These are phyloP conservation scores for Mitragyna speciosa DNA, from an alignment of 257 asterid genomes.

Conservation along the genomic window DNA sequence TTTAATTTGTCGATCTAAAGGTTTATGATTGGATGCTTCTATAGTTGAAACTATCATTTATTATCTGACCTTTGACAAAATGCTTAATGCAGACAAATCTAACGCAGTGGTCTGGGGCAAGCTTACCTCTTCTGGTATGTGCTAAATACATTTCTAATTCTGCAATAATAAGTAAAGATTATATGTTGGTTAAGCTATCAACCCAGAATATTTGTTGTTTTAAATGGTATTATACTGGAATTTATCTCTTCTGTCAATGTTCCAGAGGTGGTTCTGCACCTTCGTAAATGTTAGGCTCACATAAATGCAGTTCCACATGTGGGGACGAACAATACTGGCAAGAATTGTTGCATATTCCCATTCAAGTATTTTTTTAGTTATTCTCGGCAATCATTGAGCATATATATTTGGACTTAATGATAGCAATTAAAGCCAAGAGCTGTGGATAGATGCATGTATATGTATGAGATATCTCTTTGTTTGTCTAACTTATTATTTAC, in stretches of 20 bases:
- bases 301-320: background rate
- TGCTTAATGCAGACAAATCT: conserved; percentile 75
- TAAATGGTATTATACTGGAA: background rate
- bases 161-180: background rate
- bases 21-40: background rate
- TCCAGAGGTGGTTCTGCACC: background rate
- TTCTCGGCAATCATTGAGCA: too few species aligned
- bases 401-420: too few species aligned
- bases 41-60: background rate
- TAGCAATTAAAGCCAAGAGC: background rate
- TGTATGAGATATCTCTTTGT: background rate
- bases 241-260: background rate
- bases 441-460: background rate
- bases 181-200: background rate
- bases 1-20: background rate
- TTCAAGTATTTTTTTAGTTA: background rate
- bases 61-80: background rate
- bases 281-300: background rate
- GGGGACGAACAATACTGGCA: background rate
- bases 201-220: background rate
- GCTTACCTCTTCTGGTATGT: conserved; percentile 96
- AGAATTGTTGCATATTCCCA: background rate
- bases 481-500: background rate
- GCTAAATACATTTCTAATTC: background rate
- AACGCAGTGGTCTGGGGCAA: conserved; percentile 99